These are phyloP conservation scores for Eremochloa ophiuroides DNA, from an alignment of 176 grass and related monocot genomes.

Conservation along the genomic window DNA sequence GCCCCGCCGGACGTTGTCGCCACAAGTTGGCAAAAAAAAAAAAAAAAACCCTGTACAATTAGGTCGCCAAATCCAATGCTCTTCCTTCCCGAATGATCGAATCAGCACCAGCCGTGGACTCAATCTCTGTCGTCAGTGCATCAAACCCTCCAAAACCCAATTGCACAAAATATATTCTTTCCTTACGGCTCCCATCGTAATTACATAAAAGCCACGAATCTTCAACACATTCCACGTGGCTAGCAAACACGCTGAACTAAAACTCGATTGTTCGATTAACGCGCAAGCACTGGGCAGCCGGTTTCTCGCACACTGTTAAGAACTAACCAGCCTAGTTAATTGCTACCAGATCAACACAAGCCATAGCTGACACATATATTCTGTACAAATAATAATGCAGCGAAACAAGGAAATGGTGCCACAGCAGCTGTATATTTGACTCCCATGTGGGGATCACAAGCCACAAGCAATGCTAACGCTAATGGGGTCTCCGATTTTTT, in stretches of 20 bases:
- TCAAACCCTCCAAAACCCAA: background rate
- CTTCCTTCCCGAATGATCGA: no score
- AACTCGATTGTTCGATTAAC: background rate
- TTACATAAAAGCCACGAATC: background rate
- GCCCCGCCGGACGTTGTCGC: no score
- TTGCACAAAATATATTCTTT: background rate
- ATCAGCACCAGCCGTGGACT: no score
- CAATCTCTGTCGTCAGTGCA: background rate
- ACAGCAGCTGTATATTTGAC: background rate
- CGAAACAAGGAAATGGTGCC: background rate
- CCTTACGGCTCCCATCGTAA: background rate
- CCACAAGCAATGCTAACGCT: background rate
- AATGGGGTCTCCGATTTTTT: background rate
- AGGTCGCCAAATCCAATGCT: no score
- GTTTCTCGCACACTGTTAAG: background rate
- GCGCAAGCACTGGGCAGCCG: background rate
- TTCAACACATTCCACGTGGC: background rate
- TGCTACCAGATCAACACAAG: background rate
- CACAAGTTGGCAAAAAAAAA: no score
- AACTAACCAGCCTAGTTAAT: background rate
- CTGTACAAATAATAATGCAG: constrained; percentile 40
- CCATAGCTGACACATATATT: background rate
- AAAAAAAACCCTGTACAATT: no score
- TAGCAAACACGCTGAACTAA: background rate
- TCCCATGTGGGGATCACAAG: background rate